Percentiles rank a stretch among this genome's conserved stretches.
These are phyloP conservation scores for Dactylonectria estremocensis DNA, from an alignment of 2,329 filamentous ascomycete species.

Conservation along the genomic window DNA sequence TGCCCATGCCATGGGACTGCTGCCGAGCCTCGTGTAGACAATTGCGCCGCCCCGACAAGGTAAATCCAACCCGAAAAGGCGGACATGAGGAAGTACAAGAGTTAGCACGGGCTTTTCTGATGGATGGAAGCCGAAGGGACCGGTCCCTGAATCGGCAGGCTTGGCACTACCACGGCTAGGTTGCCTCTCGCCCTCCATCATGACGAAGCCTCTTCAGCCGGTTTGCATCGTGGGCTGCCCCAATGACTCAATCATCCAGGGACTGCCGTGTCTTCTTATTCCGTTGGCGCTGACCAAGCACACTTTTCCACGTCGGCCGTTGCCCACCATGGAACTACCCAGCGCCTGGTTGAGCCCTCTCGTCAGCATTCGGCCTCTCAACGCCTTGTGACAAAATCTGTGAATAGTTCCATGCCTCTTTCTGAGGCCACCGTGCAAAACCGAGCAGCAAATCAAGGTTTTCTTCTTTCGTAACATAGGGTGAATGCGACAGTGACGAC, in stretches of 20 bases:
- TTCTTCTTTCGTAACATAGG: not conserved
- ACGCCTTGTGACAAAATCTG: not conserved
- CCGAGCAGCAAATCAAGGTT: not conserved
- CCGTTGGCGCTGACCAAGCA: not conserved
- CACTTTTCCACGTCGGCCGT: not conserved
- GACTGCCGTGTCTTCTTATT: not conserved
- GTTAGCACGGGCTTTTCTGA: not conserved
- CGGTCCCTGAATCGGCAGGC: conserved; percentile 30
- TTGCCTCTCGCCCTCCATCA: conserved; percentile 14
- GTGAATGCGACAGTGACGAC: not conserved
- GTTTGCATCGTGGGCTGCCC: not conserved
- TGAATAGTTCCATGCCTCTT: not conserved
- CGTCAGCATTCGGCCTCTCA: not conserved
- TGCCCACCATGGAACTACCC: not conserved
- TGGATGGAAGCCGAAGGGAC: conserved; percentile 2
- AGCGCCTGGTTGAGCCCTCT: not conserved
- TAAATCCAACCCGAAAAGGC: conserved; percentile 8
- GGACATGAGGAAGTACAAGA: not conserved
- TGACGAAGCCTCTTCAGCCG: conserved; percentile 2
- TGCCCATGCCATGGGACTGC: not conserved
- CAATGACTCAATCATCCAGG: conserved; percentile 17
- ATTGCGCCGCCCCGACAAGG: not conserved
- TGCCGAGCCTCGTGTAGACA: not conserved
- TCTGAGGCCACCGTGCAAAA: not conserved
- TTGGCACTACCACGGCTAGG: conserved; percentile 17